Percentiles rank a stretch among this genome's conserved stretches.
Conservation (phyloP, 2,329 filamentous ascomycete genomes). For the Xylaria sp. region DNA sequence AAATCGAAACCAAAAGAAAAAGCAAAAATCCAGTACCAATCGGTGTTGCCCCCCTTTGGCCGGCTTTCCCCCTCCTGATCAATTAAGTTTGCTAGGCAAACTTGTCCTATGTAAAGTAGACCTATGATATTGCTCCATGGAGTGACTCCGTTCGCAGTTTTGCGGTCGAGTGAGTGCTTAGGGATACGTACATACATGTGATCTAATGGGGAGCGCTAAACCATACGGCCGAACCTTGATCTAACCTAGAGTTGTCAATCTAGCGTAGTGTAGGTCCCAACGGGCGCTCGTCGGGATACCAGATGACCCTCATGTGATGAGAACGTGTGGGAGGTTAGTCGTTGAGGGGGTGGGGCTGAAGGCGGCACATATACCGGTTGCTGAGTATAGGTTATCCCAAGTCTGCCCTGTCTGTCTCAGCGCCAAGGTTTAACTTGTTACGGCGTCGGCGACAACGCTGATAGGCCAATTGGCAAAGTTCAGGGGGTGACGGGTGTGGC, state of each 20-base stretch:
- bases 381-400: constrained; percentile 1
- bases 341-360: not conserved
- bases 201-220: not conserved
- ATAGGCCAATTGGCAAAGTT: constrained; percentile 25
- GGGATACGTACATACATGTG: not conserved
- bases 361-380: not conserved
- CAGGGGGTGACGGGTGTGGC: not conserved
- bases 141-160: not conserved
- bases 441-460: constrained; percentile 11
- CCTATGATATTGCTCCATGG: not conserved
- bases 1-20: not conserved
- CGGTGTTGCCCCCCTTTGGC: not conserved
- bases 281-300: not conserved
- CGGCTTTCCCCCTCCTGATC: not conserved
- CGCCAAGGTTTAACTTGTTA: constrained; percentile 12
- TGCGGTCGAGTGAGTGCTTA: not conserved
- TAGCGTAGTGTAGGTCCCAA: not conserved
- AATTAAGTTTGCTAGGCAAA: constrained; percentile 26
- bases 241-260: not conserved
- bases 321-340: constrained; percentile 24
- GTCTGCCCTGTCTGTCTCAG: constrained; percentile 12
- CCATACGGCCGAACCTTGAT: not conserved
- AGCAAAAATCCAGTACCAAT: not conserved
- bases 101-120: not conserved
- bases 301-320: constrained; percentile 6